Evolutionary conservation across 192 early-diverging fungal genomes (phyloP).

Genomic region (Dissophora globulifera): DNA sequence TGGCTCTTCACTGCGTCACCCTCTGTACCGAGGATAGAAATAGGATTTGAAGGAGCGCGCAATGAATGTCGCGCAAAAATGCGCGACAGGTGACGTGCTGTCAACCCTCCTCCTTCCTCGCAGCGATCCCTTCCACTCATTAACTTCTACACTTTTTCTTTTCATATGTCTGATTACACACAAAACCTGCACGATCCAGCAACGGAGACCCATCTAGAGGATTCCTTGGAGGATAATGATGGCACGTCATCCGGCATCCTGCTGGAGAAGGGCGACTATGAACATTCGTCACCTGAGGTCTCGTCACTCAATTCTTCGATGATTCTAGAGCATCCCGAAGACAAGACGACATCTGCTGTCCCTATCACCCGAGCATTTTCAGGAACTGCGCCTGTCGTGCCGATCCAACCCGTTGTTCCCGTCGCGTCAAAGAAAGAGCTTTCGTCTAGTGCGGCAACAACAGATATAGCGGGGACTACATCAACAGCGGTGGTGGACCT

Average conservation of each 20-base stretch:
- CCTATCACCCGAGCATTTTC: conserved; percentile 1
- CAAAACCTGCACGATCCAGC: conserved; percentile 34
- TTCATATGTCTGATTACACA: conserved; percentile 40
- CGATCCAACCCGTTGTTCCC: not conserved
- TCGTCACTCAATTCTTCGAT: conserved; percentile 35
- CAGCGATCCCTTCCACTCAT: too few relatives aligned
- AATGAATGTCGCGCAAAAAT: too few relatives aligned
- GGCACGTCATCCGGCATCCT: conserved; percentile 30
- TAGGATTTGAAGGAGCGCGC: too few relatives aligned
- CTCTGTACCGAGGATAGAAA: too few relatives aligned
- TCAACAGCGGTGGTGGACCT: conserved; percentile 35
- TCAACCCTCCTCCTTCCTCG: too few relatives aligned
- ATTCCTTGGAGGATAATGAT: conserved; percentile 31
- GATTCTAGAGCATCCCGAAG: conserved; percentile 26
- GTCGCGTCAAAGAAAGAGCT: conserved; percentile 12
- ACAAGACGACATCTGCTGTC: not conserved
- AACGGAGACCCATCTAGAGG: conserved; percentile 27
- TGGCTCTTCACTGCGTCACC: too few relatives aligned
- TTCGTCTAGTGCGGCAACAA: too few relatives aligned
- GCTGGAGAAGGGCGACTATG: conserved; percentile 36
- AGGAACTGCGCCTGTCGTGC: not conserved
- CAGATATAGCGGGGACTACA: too few relatives aligned
- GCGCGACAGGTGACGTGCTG: too few relatives aligned
- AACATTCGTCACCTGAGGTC: conserved; percentile 40
- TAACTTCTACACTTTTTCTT: too few relatives aligned